phyloP scores from a whole-genome alignment of 352 stramenopile species.

The Phytophthora fragariaefolia region DNA sequence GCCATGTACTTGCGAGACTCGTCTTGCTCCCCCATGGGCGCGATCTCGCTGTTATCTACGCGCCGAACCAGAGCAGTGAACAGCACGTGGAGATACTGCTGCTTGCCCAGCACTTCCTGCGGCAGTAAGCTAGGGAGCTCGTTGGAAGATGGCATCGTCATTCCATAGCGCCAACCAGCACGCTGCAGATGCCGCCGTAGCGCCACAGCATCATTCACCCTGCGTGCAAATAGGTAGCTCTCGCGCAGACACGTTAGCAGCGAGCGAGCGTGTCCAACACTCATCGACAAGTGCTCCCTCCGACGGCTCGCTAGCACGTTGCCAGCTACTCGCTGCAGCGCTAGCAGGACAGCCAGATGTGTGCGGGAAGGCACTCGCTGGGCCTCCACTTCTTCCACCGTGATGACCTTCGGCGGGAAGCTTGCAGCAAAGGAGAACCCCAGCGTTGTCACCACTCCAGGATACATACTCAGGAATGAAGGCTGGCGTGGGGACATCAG shows the following conservation, averaged over 20 bases:
- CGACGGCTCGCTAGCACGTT: conserved; percentile 67
- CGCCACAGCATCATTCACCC: conserved; percentile 72
- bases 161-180: conserved; percentile 61
- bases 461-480: conserved; percentile 79
- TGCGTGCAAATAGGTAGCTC: conserved; percentile 74
- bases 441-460: conserved; percentile 53
- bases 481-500: conserved; percentile 54
- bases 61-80: conserved; percentile 37
- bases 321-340: conserved; percentile 68
- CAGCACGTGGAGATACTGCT: conserved; percentile 77
- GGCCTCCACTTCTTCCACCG: conserved; percentile 58
- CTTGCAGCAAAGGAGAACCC: conserved; percentile 60
- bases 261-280: conserved; percentile 57
- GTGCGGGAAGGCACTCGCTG: conserved; percentile 69
- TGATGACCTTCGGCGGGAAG: conserved; percentile 66
- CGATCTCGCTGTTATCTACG: conserved; percentile 39
- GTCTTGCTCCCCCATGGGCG: conserved; percentile 52
- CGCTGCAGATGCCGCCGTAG: conserved; percentile 58
- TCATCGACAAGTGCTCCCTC: conserved; percentile 54
- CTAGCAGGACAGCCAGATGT: conserved; percentile 72
- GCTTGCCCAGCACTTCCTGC: conserved; percentile 81
- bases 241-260: conserved; percentile 66
- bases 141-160: conserved; percentile 36
- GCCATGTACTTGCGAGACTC: conserved; percentile 75
- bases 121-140: conserved; percentile 72